Evolutionary conservation across 192 early-diverging fungal species (phyloP).

Genomic region (Coemansia sp.): DNA sequence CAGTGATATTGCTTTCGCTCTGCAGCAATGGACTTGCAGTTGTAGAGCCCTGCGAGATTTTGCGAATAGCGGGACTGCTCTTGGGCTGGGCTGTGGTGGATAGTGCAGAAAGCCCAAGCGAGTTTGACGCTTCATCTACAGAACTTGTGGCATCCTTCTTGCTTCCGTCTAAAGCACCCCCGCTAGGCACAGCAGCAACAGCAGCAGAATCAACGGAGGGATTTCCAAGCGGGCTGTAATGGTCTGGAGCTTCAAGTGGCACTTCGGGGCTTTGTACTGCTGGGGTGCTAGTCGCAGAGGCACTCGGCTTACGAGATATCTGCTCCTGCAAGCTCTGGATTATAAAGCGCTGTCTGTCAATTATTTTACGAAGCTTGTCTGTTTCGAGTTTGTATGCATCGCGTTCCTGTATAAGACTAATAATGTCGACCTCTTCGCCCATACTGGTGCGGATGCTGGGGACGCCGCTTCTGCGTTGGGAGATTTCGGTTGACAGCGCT

Average conservation of each 20-base stretch:
- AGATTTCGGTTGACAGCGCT: constrained; percentile 13
- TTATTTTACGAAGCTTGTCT: constrained; percentile 86
- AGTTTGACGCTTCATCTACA: constrained; percentile 15
- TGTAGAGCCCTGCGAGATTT: constrained; percentile 32
- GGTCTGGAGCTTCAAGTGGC: constrained; percentile 16
- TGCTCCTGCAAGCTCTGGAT: constrained; percentile 84
- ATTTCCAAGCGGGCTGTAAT: not conserved
- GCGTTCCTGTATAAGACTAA: constrained; percentile 59
- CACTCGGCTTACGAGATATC: constrained; percentile 43
- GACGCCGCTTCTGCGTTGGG: constrained; percentile 8
- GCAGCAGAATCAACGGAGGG: not conserved
- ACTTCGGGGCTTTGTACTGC: constrained; percentile 15
- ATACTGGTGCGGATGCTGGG: constrained; percentile 11
- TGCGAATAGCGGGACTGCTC: constrained; percentile 14
- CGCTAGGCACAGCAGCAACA: constrained; percentile 4
- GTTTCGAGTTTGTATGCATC: constrained; percentile 78
- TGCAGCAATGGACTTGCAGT: constrained; percentile 10
- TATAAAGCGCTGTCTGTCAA: constrained; percentile 84
- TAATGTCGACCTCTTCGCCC: constrained; percentile 34
- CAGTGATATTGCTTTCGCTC: not conserved
- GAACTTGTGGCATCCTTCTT: not conserved
- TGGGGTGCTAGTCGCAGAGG: constrained; percentile 38
- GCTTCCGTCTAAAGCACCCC: constrained; percentile 11
- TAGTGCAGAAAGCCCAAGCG: constrained; percentile 45
- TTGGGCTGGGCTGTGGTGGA: constrained; percentile 15